A percentile compares a stretch with the other conserved stretches of the same genome.
Evolutionary conservation across 495 filamentous ascomycete genomes (phyloP).

Genomic region (Aspergillus incahuasiensis): DNA sequence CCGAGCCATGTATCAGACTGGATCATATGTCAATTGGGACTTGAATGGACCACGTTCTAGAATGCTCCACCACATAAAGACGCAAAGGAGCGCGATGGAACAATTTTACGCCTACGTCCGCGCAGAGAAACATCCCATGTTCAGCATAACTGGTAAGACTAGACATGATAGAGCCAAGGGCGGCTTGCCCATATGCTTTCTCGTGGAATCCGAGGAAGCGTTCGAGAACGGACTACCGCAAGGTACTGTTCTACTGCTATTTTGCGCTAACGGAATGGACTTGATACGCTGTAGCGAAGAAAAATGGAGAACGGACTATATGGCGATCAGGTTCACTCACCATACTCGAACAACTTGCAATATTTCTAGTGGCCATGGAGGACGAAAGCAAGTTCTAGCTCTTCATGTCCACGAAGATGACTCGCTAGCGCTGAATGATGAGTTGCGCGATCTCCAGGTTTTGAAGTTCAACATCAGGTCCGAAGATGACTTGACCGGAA

Average conservation of each 20-base stretch:
- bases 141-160: background rate
- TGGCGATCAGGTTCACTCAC: slow-evolving; percentile 2
- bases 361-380: background rate
- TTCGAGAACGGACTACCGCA: background rate
- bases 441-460: background rate
- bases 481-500: slow-evolving; percentile 4
- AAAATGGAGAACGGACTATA: slow-evolving; percentile 1
- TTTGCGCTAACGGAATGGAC: background rate
- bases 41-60: background rate
- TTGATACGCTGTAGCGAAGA: slow-evolving; percentile 9
- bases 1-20: background rate
- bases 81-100: background rate
- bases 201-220: background rate
- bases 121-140: background rate
- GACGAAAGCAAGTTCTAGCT: background rate
- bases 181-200: background rate
- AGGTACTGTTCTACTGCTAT: slow-evolving; percentile 8
- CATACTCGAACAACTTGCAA: background rate
- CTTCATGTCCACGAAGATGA: background rate
- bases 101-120: slow-evolving; percentile 3
- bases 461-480: slow-evolving; percentile 5
- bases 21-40: background rate
- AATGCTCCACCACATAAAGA: slow-evolving; percentile 3
- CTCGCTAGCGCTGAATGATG: slow-evolving; percentile 7
- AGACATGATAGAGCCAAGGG: background rate